Base-by-base conservation (phyloP, 2,329 filamentous ascomycete species). In the Ophiostoma piceae region DNA sequence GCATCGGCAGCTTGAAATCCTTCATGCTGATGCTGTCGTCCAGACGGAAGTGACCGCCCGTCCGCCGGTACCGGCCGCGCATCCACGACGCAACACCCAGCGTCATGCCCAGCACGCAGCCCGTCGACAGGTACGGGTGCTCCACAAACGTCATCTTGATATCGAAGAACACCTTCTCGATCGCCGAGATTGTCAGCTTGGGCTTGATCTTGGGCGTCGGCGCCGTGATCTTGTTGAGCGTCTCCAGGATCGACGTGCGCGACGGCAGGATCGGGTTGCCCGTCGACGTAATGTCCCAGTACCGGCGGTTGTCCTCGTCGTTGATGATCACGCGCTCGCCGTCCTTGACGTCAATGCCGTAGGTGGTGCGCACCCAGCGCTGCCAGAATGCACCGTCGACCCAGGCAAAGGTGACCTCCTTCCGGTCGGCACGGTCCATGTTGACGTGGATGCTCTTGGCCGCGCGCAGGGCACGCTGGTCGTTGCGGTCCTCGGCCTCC, bases 301-400 rank as follows among this genome's bases (percentile, higher is more conserved):
- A 99, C 73, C 91, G 89, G 75, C 92, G 93, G 81, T 92, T 93
- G 79, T 96, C 93, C 83, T 98, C 92, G 75, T 99, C 95, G 74
- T 97, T 97, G 80, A 99, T 95, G 71, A 99, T 90, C 69, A 99
- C 92, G 73, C 92, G 88, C 79, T 98, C 95, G 66, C 94, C 94
- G 73, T 95, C 89, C 76, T 86, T 89, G 72, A 95, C 89, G 75
- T 96, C 91, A 74, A 98, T 90, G 69, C 94, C 94, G 77, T 96
- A 99, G 0, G 94, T 97, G n/a, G 90, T 94, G 74, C 90, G 87
- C 73, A 99, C 88, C 95, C 95, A 99, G 72, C 94, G 87, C 79
- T 98, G 94, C 95, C 95, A 99, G 79, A 98, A 98, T 8, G 92
- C 87, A 67, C 94, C 93, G 77, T 99, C 95, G 14, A 98, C 92